Evolutionary conservation across 768 basidiomycete species (phyloP).

Genomic region (Leccinum sublutescens): DNA sequence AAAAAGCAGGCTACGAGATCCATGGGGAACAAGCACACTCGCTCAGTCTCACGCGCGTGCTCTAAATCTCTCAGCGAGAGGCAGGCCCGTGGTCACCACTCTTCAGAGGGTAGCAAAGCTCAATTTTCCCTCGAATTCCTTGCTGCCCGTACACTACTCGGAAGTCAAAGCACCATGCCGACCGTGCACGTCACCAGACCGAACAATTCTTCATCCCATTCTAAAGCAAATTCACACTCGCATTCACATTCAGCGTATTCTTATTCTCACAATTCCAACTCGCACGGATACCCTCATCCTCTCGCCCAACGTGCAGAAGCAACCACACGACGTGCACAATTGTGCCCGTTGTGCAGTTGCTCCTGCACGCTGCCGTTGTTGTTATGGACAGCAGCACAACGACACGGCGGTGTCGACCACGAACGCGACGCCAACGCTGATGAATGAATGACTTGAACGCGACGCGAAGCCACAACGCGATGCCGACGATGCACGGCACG

Average conservation of each 20-base stretch:
- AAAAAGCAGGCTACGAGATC: constrained; percentile 59
- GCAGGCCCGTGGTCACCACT: constrained; percentile 16
- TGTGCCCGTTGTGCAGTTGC: too few relatives aligned
- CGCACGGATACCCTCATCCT: constrained; percentile 31
- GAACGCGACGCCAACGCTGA: too few relatives aligned
- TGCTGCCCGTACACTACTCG: constrained; percentile 37
- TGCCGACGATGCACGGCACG: too few relatives aligned
- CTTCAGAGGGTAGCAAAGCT: constrained; percentile 24
- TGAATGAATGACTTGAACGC: too few relatives aligned
- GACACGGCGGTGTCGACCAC: too few relatives aligned
- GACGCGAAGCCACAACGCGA: too few relatives aligned
- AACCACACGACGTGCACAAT: too few relatives aligned
- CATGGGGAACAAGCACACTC: constrained; percentile 61
- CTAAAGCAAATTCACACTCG: constrained; percentile 31
- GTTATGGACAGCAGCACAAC: too few relatives aligned
- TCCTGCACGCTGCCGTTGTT: too few relatives aligned
- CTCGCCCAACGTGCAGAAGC: too few relatives aligned
- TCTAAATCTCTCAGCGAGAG: constrained; percentile 32
- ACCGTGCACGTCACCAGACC: constrained; percentile 27
- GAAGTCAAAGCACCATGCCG: constrained; percentile 55
- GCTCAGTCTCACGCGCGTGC: constrained; percentile 61
- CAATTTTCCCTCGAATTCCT: constrained; percentile 50
- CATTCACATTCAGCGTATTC: constrained; percentile 26
- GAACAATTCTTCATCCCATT: constrained; percentile 17
- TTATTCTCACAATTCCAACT: constrained; percentile 22